phyloP scores from a whole-genome alignment of 2,329 filamentous ascomycete genomes.

The Pestalotiopsis fici region DNA sequence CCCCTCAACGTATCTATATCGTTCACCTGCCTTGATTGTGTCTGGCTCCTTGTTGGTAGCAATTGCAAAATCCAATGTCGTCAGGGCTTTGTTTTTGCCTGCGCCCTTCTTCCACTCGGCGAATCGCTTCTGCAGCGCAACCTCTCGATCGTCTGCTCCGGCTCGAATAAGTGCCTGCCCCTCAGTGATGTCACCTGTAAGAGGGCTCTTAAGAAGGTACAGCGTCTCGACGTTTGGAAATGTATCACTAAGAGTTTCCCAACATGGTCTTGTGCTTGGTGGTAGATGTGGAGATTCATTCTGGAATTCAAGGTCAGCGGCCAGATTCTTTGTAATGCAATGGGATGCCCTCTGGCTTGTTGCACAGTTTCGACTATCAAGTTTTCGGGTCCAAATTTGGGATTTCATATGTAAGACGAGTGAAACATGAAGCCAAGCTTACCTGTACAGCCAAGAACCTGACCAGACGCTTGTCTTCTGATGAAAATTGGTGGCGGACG shows the following conservation, averaged over 20 bases:
- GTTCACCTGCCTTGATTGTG: conserved; percentile 11
- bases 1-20: conserved; percentile 21
- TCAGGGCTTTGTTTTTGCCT: conserved; percentile 18
- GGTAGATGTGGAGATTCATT: conserved; percentile 23
- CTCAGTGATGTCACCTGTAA: conserved; percentile 20
- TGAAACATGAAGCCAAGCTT: neutral
- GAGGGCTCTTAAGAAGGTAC: conserved; percentile 26
- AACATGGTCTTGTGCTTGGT: conserved; percentile 20
- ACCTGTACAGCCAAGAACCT: conserved; percentile 26
- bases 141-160: conserved; percentile 19
- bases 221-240: conserved; percentile 30
- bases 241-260: conserved; percentile 24
- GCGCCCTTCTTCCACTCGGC: conserved; percentile 28
- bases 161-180: conserved; percentile 30
- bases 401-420: neutral
- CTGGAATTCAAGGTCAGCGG: neutral
- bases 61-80: conserved; percentile 26
- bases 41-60: conserved; percentile 21
- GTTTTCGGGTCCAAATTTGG: neutral
- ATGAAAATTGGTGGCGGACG: conserved; percentile 24
- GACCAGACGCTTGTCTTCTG: conserved; percentile 23
- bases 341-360: no score
- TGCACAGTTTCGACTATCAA: no score
- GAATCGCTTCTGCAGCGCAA: conserved; percentile 21
- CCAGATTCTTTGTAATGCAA: no score